Evolutionary conservation across 2,329 filamentous ascomycete species (phyloP), one percentile per base, ranked within the genome.

Genomic region (Coccinonectria pachysandricola): DNA sequence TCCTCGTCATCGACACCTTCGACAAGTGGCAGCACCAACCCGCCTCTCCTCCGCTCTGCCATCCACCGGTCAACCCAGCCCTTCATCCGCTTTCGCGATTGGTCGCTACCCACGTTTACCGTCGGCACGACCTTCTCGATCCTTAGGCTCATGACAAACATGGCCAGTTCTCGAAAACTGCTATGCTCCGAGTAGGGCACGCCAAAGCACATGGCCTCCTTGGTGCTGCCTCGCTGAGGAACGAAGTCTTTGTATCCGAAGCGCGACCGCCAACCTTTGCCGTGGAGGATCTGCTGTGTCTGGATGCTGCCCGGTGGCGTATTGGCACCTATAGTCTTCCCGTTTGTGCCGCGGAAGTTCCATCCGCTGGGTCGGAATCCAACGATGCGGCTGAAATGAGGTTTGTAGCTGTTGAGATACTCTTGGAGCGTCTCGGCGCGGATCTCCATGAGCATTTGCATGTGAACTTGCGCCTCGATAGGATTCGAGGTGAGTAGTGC

Each of bases 141-240:
- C 30, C 82, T 64, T 52, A 98, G 52, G 12, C 79, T 73, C 65
- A 91, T 91, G 41, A 88, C 73, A 49, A 98, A 98, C 70, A 96
- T 79, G 1, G 85, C 88, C 49, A 98, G 56, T 61, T 98, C 91
- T 20, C 88, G 69, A 49, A 98, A 98, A 35, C 83, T 92, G 52
- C 82, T 91, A 53, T 98, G 91, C 59, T 98, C 91, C 26, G 79
- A 87, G 51, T 98, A 98, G 3, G 91, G 91, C 3, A 96, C 91
- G 1, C 85, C 87, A 42, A 92, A 94, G 52, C 86, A 95, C 52
- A 80, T 79, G 19, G 82, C 82, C 42, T 88, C 78, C 24, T 69
- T 69, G 3, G 81, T 87, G 54, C 81, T 87, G 3, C 91, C 91
- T 4, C 85, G 70, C 56, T 94, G 85, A 0, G 85, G 79, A 1